Base-by-base conservation (phyloP, 192 early-diverging fungal species). In the Phlyctochytrium planicorne region DNA sequence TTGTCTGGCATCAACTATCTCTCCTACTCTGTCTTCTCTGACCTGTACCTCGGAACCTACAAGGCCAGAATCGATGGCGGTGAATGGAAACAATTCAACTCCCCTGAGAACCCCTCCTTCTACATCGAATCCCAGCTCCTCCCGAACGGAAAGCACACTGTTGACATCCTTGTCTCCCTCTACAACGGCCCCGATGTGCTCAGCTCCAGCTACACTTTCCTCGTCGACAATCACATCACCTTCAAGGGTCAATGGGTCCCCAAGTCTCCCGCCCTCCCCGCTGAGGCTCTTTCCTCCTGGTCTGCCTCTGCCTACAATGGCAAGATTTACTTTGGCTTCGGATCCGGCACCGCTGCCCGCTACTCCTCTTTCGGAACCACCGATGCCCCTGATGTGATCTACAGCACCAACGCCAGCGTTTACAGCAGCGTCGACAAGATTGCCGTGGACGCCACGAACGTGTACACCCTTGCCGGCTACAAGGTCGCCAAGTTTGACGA, bases 401-500 rank as follows among this genome's bases (percentile, higher is more conserved):
- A n/a, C n/a, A n/a, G n/a, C n/a, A n/a, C n/a, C n/a, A n/a, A n/a
- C n/a, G n/a, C n/a, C n/a, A n/a, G n/a, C n/a, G n/a, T n/a, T n/a
- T n/a, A n/a, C n/a, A n/a, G n/a, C n/a, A n/a, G n/a, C n/a, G n/a
- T n/a, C n/a, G n/a, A n/a, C n/a, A n/a, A 47, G 40, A 6, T 47
- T 6, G 10, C 40, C 40, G n/a, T n/a, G n/a, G n/a, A n/a, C n/a
- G n/a, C n/a, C n/a, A n/a, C n/a, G n/a, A n/a, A n/a, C n/a, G n/a
- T n/a, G n/a, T n/a, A n/a, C n/a, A n/a, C 40, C 40, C 40, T 14
- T 6, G 40, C 20, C 20, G 40, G 6, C 40, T 47, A 47, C 40
- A 47, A 47, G 40, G 40, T 47, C 40, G 40, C 40, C n/a, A n/a
- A n/a, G n/a, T n/a, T n/a, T 47, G 40, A 47, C 40, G 40, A 20